Conservation (phyloP, 495 filamentous ascomycete species). For the Penicillium parvum region DNA sequence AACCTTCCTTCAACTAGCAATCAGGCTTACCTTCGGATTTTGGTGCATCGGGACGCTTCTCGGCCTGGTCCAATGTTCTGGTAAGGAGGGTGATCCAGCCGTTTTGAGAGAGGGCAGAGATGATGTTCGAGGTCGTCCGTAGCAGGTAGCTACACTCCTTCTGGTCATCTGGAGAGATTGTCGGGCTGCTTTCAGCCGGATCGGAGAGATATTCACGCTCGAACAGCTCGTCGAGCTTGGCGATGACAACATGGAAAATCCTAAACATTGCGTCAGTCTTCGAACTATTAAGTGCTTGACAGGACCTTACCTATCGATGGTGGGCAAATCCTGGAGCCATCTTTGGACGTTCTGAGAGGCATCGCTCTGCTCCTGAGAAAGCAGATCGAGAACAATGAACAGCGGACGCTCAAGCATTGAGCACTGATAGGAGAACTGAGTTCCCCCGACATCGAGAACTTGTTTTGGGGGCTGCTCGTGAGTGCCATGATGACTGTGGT, state of each 20-base stretch:
- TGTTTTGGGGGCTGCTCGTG: constrained; percentile 50
- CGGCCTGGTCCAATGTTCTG: constrained; percentile 27
- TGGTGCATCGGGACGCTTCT: constrained; percentile 26
- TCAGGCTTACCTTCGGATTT: constrained; percentile 30
- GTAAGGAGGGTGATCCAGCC: constrained; percentile 41
- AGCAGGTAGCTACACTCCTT: constrained; percentile 76
- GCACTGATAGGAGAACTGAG: constrained; percentile 34
- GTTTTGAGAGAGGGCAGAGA: constrained; percentile 45
- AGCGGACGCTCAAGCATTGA: constrained; percentile 77
- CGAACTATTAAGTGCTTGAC: not conserved
- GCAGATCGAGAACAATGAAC: constrained; percentile 75
- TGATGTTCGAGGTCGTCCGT: constrained; percentile 65
- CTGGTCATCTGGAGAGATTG: constrained; percentile 55
- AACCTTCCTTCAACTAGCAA: not conserved
- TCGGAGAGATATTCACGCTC: constrained; percentile 20
- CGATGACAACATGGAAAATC: constrained; percentile 38
- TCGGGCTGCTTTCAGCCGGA: constrained; percentile 10
- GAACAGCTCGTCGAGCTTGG: constrained; percentile 36
- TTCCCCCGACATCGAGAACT: constrained; percentile 38
- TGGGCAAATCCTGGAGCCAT: constrained; percentile 75
- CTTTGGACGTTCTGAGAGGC: constrained; percentile 68
- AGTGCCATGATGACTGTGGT: constrained; percentile 67
- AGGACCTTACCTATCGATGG: constrained; percentile 36
- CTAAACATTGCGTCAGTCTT: no score
- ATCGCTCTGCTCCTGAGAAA: constrained; percentile 68